Evolutionary conservation across 441 rosid genomes (phyloP), one percentile per base, ranked within the genome.

Genomic region (Erysimum cheiri): DNA sequence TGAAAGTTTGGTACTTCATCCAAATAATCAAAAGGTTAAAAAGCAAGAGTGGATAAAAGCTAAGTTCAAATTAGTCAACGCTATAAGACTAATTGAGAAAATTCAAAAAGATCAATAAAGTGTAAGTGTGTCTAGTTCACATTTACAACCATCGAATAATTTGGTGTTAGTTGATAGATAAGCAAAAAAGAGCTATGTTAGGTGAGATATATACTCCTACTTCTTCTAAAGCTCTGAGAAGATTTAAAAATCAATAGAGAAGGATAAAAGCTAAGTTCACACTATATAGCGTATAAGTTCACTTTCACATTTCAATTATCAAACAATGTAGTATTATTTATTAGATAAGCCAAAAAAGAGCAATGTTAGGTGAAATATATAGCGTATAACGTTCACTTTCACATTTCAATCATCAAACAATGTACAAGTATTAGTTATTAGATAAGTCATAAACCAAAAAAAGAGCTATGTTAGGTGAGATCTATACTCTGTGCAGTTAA

Each of bases 201-300:
- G 26, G 50, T 46, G 50, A 46, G 13, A 43, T 15, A 14, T 8
- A 8, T 14, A 24, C 55, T 49, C 53, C 53, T 24, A 24, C 29
- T 17, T 56, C 29, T 4, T 56, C 26, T 54, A 33, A 55, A 55
- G 26, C 60, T 19, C 11, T 17, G 3, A 29, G 53, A 43, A 31
- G n/a, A 2, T 8, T 39, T 8, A 13, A 22, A 15, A 47, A 3
- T 0, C 28, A 37, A 57, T 13, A 57, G 19, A 52, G 52, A 69
- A 8, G 1, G n/a, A 14, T n/a, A 47, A 58, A 48, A 54, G 63
- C 8, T n/a, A 53, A 61, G 46, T 70, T 61, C 68, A 70, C 24
- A 70, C 68, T 15, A 31, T 53, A 14, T 29, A 33, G 26, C 9
- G 43, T 24, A 15, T 15, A 33, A 56, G 6, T 22, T 19, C 9